A percentile compares a stretch with the other conserved stretches of the same genome.
Evolutionary conservation across 306 rosid genomes (phyloP).

Genomic region (Myrica gale): DNA sequence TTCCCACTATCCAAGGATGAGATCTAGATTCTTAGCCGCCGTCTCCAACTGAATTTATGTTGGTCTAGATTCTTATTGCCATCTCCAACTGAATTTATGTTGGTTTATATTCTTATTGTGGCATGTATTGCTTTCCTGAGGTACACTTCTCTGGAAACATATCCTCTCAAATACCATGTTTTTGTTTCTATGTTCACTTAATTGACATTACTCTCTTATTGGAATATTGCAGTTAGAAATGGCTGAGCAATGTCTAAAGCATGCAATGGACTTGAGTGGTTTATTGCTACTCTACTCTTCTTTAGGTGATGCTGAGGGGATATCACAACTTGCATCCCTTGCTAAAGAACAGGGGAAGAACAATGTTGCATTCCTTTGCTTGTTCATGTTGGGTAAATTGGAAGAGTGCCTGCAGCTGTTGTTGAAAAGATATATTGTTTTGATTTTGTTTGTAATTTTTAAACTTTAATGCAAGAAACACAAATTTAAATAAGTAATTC

Average conservation of each 20-base stretch:
- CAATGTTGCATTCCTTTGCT: conserved; percentile 93
- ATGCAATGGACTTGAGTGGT: conserved; percentile 96
- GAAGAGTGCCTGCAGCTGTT: conserved; percentile 96
- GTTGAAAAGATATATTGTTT: too few relatives aligned
- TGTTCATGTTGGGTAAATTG: conserved; percentile 91
- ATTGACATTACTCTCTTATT: conserved; percentile 13
- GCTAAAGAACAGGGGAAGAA: conserved; percentile 99
- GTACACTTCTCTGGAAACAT: too few relatives aligned
- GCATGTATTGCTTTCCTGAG: too few relatives aligned
- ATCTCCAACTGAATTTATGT: too few relatives aligned
- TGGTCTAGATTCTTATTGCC: too few relatives aligned
- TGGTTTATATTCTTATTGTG: too few relatives aligned
- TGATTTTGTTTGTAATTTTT: too few relatives aligned
- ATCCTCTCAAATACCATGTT: neutral
- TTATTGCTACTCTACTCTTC: conserved; percentile 95
- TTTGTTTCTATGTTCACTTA: neutral
- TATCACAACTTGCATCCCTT: conserved; percentile 77
- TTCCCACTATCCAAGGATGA: too few relatives aligned
- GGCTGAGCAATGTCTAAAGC: conserved; percentile 94
- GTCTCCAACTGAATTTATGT: too few relatives aligned
- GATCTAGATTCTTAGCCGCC: too few relatives aligned
- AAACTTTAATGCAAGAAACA: too few relatives aligned
- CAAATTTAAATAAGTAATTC: too few relatives aligned
- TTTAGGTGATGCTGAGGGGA: conserved; percentile 93
- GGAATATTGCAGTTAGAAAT: conserved; percentile 79